Conservation (phyloP, 495 filamentous ascomycete species). For the Saxophila tyrrhenica region DNA sequence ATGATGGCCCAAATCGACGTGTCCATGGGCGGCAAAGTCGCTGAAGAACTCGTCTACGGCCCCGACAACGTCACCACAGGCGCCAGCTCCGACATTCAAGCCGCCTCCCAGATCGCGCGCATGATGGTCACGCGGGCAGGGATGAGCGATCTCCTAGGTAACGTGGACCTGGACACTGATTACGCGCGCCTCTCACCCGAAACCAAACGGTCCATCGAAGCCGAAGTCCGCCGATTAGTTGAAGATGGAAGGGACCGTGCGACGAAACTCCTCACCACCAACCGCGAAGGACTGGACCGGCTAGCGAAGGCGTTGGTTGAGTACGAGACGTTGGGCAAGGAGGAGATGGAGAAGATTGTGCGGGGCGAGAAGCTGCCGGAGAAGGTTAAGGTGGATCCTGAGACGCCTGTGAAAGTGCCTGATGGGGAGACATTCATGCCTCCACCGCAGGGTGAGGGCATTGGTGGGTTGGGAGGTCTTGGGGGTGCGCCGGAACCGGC, state of each 20-base stretch:
- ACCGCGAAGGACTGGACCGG: constrained; percentile 71
- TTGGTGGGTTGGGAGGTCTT: neutral
- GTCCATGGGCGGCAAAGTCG: constrained; percentile 82
- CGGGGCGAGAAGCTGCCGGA: constrained; percentile 68
- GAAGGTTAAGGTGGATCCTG: constrained; percentile 30
- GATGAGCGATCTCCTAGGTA: constrained; percentile 80
- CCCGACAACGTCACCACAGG: constrained; percentile 77
- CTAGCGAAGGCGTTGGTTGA: constrained; percentile 82
- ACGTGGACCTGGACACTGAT: constrained; percentile 69
- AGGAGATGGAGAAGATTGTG: constrained; percentile 81
- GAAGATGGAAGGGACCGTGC: constrained; percentile 73
- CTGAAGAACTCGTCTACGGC: constrained; percentile 87
- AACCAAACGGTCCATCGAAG: constrained; percentile 74
- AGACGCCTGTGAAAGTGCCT: constrained; percentile 9
- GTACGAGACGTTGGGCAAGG: constrained; percentile 80
- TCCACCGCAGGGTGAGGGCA: neutral
- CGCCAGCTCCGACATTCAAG: constrained; percentile 51
- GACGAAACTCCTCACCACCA: constrained; percentile 52
- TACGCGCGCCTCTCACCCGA: constrained; percentile 72
- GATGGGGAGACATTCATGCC: neutral
- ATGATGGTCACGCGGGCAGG: constrained; percentile 75
- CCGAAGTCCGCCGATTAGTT: constrained; percentile 71
- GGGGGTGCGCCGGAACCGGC: neutral
- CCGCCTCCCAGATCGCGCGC: constrained; percentile 69
- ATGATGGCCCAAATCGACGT: constrained; percentile 68